Evolutionary conservation across 371 early-diverging fungal species (phyloP).

Genomic region (Thermomucor indicae-seudaticae): DNA sequence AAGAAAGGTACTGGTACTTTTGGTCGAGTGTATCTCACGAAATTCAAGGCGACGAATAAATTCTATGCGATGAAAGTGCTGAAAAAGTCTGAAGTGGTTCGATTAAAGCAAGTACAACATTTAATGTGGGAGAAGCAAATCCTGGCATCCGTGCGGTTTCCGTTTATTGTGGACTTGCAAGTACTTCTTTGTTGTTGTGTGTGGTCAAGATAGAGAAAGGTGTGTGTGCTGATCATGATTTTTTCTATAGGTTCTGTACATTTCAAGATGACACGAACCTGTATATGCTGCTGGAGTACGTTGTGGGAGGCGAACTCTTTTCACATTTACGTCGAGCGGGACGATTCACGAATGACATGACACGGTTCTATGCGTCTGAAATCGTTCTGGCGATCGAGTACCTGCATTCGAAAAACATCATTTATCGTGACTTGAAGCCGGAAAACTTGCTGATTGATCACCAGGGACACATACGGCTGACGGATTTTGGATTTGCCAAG

Average conservation of each 20-base stretch:
- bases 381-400: slow-evolving; percentile 73
- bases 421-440: slow-evolving; percentile 90
- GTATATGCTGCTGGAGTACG: slow-evolving; percentile 91
- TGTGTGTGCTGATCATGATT: neutral
- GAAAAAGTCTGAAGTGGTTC: slow-evolving; percentile 88
- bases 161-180: slow-evolving; percentile 93
- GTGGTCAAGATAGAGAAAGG: no score
- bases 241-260: slow-evolving; percentile 41
- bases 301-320: slow-evolving; percentile 89
- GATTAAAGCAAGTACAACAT: slow-evolving; percentile 95
- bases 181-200: no score
- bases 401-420: slow-evolving; percentile 80
- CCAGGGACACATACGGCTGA: slow-evolving; percentile 89
- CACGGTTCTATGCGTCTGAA: slow-evolving; percentile 68
- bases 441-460: slow-evolving; percentile 83
- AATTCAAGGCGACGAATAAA: slow-evolving; percentile 53
- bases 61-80: slow-evolving; percentile 95
- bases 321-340: slow-evolving; percentile 78
- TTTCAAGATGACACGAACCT: slow-evolving; percentile 82
- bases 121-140: slow-evolving; percentile 95
- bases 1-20: slow-evolving; percentile 71
- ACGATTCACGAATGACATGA: slow-evolving; percentile 83
- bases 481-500: slow-evolving; percentile 97
- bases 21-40: slow-evolving; percentile 83
- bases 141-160: slow-evolving; percentile 80